These are phyloP conservation scores for Xylaria sp. DNA, from an alignment of 2,329 filamentous ascomycete genomes.

Conservation along the genomic window DNA sequence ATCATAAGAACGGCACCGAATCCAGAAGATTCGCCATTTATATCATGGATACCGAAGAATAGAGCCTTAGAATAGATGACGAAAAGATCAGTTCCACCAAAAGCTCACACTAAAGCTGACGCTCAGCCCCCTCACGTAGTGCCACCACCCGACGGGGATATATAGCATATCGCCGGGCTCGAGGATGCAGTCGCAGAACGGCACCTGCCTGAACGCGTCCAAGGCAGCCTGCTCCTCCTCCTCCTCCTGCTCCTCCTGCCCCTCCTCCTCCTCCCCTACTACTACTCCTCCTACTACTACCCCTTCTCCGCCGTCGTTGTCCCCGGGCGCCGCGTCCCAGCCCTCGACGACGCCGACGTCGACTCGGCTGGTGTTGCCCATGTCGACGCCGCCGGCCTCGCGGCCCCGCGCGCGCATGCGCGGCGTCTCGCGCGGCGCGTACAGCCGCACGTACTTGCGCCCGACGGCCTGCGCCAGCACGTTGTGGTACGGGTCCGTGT, in stretches of 20 bases:
- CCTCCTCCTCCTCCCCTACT: conserved; percentile 25
- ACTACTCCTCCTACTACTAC: conserved; percentile 43
- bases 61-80: too few species aligned
- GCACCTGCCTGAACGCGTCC: conserved; percentile 57
- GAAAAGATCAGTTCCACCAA: conserved; percentile 73
- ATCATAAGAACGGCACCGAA: too few species aligned
- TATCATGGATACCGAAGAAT: too few species aligned
- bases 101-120: conserved; percentile 95
- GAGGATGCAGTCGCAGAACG: conserved; percentile 77
- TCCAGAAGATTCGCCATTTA: too few species aligned
- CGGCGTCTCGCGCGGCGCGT: conserved; percentile 65
- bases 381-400: conserved; percentile 78
- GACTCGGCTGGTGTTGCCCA: conserved; percentile 85
- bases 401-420: conserved; percentile 63
- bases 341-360: conserved; percentile 74
- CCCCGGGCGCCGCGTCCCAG: conserved; percentile 48
- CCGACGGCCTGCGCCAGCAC: conserved; percentile 88
- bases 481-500: conserved; percentile 94
- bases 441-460: conserved; percentile 88
- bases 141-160: conserved; percentile 96
- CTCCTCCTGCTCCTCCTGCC: conserved; percentile 43
- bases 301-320: conserved; percentile 26
- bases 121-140: conserved; percentile 85
- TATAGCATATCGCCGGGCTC: conserved; percentile 83
- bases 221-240: too few species aligned